These are phyloP conservation scores for Colletotrichum ledebouriae DNA, from an alignment of 2,329 filamentous ascomycete genomes.

Conservation along the genomic window DNA sequence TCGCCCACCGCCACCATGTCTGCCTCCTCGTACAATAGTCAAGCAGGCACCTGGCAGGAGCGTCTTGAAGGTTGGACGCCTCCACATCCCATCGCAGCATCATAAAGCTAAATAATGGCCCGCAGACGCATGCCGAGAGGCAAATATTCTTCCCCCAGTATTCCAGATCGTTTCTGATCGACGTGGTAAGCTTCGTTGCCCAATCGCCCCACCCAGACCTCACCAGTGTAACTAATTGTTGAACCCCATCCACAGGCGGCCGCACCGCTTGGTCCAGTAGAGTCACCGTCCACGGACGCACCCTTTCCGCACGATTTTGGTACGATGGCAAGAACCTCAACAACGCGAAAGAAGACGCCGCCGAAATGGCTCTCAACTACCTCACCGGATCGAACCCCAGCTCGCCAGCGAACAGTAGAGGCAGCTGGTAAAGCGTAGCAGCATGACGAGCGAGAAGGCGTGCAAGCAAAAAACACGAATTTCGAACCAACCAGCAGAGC, in stretches of 20 bases:
- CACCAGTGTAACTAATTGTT: slow-evolving; percentile 18
- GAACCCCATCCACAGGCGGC: slow-evolving; percentile 71
- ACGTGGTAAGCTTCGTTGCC: slow-evolving; percentile 67
- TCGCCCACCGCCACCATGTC: slow-evolving; percentile 39
- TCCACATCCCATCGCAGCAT: slow-evolving; percentile 17
- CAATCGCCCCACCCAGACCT: not conserved
- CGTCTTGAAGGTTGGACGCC: slow-evolving; percentile 65
- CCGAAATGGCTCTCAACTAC: slow-evolving; percentile 80
- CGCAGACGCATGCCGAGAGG: slow-evolving; percentile 69
- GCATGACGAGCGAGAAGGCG: not conserved
- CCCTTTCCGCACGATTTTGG: slow-evolving; percentile 84
- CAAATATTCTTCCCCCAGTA: slow-evolving; percentile 66
- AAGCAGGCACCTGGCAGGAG: slow-evolving; percentile 63
- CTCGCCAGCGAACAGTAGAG: slow-evolving; percentile 53
- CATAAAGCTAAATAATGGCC: slow-evolving; percentile 36
- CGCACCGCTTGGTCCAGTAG: slow-evolving; percentile 91
- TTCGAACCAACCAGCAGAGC: slow-evolving; percentile 11
- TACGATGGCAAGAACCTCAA: slow-evolving; percentile 90
- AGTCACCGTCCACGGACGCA: slow-evolving; percentile 77
- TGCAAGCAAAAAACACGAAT: slow-evolving; percentile 2
- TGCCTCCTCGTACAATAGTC: slow-evolving; percentile 39
- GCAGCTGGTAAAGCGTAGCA: slow-evolving; percentile 33
- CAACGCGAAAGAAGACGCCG: slow-evolving; percentile 92
- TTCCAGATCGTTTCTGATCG: slow-evolving; percentile 82
- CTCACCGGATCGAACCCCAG: slow-evolving; percentile 60